Conservation (phyloP, 352 stramenopile genomes). For the Phytophthora crassamura region DNA sequence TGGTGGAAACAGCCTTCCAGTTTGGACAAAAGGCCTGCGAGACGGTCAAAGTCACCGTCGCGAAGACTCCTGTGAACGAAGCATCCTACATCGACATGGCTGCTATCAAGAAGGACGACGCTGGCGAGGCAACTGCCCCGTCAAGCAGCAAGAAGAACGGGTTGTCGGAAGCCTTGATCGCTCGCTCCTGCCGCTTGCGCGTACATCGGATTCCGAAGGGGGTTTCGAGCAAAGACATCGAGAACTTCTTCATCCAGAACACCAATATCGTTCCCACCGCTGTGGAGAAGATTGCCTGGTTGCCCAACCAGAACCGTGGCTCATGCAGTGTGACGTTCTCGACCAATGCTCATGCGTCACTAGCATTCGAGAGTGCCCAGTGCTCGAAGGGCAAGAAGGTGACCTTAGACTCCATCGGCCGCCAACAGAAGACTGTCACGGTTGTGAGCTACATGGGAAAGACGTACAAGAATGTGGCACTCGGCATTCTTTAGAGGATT, state of each 20-base stretch:
- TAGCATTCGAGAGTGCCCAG: slow-evolving; percentile 70
- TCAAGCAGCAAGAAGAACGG: slow-evolving; percentile 4
- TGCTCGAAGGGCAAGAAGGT: slow-evolving; percentile 45
- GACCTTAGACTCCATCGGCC: slow-evolving; percentile 69
- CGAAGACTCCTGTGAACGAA: slow-evolving; percentile 35
- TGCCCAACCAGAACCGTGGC: slow-evolving; percentile 69
- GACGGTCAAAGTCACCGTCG: not conserved
- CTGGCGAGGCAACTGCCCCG: not conserved
- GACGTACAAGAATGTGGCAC: slow-evolving; percentile 70
- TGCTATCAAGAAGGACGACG: slow-evolving; percentile 16
- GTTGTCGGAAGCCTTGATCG: slow-evolving; percentile 46
- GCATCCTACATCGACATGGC: slow-evolving; percentile 44
- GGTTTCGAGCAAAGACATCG: slow-evolving; percentile 65
- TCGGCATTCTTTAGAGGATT: slow-evolving; percentile 47
- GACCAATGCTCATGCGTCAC: slow-evolving; percentile 60
- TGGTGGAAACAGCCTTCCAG: slow-evolving; percentile 54
- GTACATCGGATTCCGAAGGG: slow-evolving; percentile 81
- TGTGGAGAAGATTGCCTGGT: slow-evolving; percentile 74
- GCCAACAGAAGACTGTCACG: slow-evolving; percentile 72
- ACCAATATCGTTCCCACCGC: slow-evolving; percentile 67
- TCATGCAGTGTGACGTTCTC: slow-evolving; percentile 77
- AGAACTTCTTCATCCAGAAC: slow-evolving; percentile 72
- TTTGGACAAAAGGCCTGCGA: slow-evolving; percentile 11
- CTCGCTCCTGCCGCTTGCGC: slow-evolving; percentile 69
- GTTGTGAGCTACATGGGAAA: slow-evolving; percentile 67